Conservation (phyloP, 257 asterid species). For the Oldenlandia corymbosa region DNA sequence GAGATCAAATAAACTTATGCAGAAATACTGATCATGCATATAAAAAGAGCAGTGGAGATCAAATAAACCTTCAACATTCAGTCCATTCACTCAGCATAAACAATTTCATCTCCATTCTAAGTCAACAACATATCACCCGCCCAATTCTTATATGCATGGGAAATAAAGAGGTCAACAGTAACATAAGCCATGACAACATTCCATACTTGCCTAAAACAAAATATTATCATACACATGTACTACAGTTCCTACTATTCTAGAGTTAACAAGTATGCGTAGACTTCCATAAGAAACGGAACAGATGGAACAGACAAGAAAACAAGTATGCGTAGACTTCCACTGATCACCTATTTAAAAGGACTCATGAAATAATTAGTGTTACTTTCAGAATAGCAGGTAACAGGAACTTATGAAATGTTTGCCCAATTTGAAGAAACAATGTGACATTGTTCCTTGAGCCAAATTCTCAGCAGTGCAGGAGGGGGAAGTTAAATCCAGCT, state of each 20-base stretch:
- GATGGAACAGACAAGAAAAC: too few species aligned
- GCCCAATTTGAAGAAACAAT: background rate
- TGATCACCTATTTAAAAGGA: too few species aligned
- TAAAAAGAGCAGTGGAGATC: background rate
- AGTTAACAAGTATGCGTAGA: background rate
- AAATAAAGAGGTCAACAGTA: background rate
- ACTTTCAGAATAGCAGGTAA: background rate
- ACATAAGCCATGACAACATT: background rate
- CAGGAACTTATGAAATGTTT: background rate
- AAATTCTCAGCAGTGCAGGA: background rate
- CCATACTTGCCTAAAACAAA: background rate
- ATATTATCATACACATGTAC: background rate
- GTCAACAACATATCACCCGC: background rate
- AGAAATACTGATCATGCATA: background rate
- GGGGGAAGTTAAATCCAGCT: background rate
- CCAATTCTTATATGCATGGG: background rate
- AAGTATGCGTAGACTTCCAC: too few species aligned
- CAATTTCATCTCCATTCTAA: background rate
- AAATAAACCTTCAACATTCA: background rate
- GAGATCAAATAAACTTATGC: background rate
- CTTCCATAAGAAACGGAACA: too few species aligned
- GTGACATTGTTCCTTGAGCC: background rate
- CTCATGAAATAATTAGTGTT: too few species aligned
- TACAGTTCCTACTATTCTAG: background rate
- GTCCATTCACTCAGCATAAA: background rate